phyloP scores from a whole-genome alignment of 2,329 filamentous ascomycete genomes.

The Colletotrichum phormii region DNA sequence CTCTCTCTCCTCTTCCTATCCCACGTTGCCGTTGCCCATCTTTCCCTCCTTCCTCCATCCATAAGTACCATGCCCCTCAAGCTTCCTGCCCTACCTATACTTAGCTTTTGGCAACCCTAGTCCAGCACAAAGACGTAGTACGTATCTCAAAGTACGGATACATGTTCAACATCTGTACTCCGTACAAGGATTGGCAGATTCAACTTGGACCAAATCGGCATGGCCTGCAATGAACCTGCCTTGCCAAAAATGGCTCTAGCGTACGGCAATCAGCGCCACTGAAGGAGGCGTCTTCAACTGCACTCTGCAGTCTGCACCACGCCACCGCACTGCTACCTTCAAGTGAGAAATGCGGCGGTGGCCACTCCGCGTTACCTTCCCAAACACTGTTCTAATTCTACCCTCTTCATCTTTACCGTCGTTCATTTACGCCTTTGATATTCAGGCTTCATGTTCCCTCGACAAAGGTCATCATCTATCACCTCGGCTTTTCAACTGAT shows the following conservation, averaged over 20 bases:
- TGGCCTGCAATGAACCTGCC: not conserved
- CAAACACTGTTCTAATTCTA: not conserved
- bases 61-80: not conserved
- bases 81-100: constrained; percentile 2
- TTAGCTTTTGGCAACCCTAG: not conserved
- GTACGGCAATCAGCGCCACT: constrained; percentile 2
- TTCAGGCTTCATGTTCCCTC: not conserved
- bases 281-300: constrained; percentile 2
- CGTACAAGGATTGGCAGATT: not conserved
- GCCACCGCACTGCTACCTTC: not conserved
- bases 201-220: not conserved
- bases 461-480: not conserved
- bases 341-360: not conserved
- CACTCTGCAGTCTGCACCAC: not conserved
- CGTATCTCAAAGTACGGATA: not conserved
- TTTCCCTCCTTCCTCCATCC: not conserved
- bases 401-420: not conserved
- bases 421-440: not conserved
- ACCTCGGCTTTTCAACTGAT: not conserved
- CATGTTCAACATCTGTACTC: not conserved
- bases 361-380: not conserved
- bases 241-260: constrained; percentile 3
- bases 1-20: not conserved
- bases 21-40: not conserved
- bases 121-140: not conserved